Evolutionary conservation across 306 rosid species (phyloP).

Genomic region (Mimosa pudica): DNA sequence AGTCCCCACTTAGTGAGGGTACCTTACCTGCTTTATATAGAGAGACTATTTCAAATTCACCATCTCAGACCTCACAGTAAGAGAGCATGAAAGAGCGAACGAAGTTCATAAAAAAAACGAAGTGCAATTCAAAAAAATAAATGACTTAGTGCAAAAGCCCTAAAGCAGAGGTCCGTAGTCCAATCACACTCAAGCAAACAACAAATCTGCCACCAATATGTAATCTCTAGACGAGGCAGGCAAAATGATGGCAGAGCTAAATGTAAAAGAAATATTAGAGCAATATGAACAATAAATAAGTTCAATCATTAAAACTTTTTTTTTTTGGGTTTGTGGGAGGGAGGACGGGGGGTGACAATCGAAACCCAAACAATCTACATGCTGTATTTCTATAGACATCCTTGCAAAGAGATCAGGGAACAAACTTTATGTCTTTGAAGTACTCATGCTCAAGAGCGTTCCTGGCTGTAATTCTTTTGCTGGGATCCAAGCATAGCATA

Average conservation of each 20-base stretch:
- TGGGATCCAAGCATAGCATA: constrained; percentile 98
- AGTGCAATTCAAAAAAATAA: neutral
- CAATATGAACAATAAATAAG: constrained; percentile 32
- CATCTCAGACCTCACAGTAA: too few relatives aligned
- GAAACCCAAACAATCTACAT: constrained; percentile 67
- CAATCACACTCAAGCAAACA: constrained; percentile 30
- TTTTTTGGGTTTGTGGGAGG: neutral
- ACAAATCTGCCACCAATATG: constrained; percentile 17
- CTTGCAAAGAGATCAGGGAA: constrained; percentile 61
- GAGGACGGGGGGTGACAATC: constrained; percentile 37
- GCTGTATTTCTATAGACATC: constrained; percentile 56
- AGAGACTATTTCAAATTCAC: too few relatives aligned
- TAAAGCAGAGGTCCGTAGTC: neutral
- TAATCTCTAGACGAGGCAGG: constrained; percentile 2
- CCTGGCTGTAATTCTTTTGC: constrained; percentile 89
- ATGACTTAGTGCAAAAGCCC: neutral
- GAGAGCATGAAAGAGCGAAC: too few relatives aligned
- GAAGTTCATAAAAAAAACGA: too few relatives aligned
- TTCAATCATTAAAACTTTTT: constrained; percentile 25
- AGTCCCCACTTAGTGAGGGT: too few relatives aligned
- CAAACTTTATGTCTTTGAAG: constrained; percentile 88
- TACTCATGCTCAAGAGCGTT: constrained; percentile 95
- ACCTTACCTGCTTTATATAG: too few relatives aligned
- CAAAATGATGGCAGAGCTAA: constrained; percentile 40
- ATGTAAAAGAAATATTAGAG: constrained; percentile 34